Evolutionary conservation across 768 basidiomycete genomes (phyloP), one percentile per base, ranked within the genome.

Genomic region (Gyrodon lividus): DNA sequence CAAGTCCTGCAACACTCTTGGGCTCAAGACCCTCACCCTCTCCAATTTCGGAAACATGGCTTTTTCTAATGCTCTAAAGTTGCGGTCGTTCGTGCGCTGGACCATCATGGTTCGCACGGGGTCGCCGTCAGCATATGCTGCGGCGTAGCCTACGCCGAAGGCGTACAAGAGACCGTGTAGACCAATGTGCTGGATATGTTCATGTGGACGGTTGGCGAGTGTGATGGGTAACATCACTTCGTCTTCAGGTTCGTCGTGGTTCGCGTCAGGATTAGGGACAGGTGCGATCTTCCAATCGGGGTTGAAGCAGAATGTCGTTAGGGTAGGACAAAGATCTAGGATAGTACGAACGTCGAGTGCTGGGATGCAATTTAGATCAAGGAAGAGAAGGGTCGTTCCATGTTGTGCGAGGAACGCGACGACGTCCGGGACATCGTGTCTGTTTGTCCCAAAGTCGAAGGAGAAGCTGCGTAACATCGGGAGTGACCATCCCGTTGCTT

Each of bases 261-360:
- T 8, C 4, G 54, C 26, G 23, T 62, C 52, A 19, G 60, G 50
- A 52, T 53, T n/a, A 6, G 24, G 51, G 4, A 13, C 45, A 12
- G 66, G 63, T 0, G 53, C n/a, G 14, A 85, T 66, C 12, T 78
- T 77, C 87, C 89, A 89, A 63, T 91, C 89, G 23, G 77, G 81
- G 62, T 89, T 90, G 72, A 91, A 89, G 20, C 78, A 75, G 63
- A 91, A 82, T 0, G 82, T 78, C 17, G 66, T 70, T 26, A 91
- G 77, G 43, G 72, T 63, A 0, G 86, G 87, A 57, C 87, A 89
- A 6, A 80, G 65, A 12, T 83, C 82, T 22, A 89, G 77, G 52
- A 86, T 77, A 20, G 70, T 70, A 5, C 81, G 70, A 13, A 89
- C 71, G 52, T 87, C 80, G 23, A 87, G 71, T 0, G 72, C 57